A percentile compares a stretch with the other conserved stretches of the same genome.
phyloP scores from a whole-genome alignment of 345 rosid genomes.

The Mangifera indica region DNA sequence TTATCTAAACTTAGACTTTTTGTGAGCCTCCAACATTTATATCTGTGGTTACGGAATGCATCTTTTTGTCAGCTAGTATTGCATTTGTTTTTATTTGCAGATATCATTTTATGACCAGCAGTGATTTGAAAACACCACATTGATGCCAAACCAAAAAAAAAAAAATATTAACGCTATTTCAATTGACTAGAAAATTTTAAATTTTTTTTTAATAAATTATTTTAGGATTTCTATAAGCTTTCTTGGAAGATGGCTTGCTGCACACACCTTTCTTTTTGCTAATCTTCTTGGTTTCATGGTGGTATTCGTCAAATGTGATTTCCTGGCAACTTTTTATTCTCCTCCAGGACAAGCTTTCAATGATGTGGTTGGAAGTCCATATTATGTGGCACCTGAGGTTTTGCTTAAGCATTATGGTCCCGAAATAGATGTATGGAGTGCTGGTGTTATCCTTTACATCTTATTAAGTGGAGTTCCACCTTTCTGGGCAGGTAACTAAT shows the following conservation, averaged over 20 bases:
- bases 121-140: neutral
- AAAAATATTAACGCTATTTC: neutral
- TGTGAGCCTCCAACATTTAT: no score
- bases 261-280: neutral
- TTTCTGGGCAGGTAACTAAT: slow-evolving; percentile 78
- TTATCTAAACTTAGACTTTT: neutral
- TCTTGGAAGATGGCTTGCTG: neutral
- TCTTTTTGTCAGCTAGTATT: neutral
- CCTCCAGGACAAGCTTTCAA: slow-evolving; percentile 64
- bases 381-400: slow-evolving; percentile 98
- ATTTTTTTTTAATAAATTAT: neutral
- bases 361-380: slow-evolving; percentile 98
- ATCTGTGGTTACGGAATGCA: neutral
- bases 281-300: slow-evolving; percentile 5
- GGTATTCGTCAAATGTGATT: slow-evolving; percentile 9
- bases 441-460: slow-evolving; percentile 96
- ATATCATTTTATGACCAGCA: neutral
- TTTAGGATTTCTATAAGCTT: neutral
- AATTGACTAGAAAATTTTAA: neutral
- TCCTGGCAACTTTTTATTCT: slow-evolving; percentile 7
- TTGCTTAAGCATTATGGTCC: slow-evolving; percentile 85
- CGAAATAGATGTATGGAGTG: slow-evolving; percentile 93
- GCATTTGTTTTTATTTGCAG: neutral
- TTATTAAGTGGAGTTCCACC: slow-evolving; percentile 95
- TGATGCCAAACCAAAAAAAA: neutral